Conservation (phyloP, 2,329 filamentous ascomycete species). For the Ilyonectria robusta region DNA sequence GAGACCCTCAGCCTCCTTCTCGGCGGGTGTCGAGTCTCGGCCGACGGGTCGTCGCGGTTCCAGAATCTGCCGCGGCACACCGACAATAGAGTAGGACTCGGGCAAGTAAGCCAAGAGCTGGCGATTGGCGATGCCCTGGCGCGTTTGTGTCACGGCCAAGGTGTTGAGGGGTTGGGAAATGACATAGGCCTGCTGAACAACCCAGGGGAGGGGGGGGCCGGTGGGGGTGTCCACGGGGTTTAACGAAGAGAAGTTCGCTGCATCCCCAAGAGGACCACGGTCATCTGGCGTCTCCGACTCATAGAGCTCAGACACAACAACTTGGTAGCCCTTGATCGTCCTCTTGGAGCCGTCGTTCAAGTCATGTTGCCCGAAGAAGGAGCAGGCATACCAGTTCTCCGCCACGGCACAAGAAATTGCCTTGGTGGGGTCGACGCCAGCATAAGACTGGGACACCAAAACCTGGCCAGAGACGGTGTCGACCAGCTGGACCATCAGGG, state of each 20-base stretch:
- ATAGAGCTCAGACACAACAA: constrained; percentile 90
- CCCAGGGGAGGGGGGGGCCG: constrained; percentile 76
- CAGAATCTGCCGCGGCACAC: constrained; percentile 82
- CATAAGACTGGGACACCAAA: constrained; percentile 78
- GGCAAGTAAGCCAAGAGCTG: constrained; percentile 86
- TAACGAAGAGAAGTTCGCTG: constrained; percentile 83
- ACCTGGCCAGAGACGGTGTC: constrained; percentile 89
- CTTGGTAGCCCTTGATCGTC: constrained; percentile 84
- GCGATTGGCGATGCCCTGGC: constrained; percentile 90
- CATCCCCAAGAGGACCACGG: constrained; percentile 81
- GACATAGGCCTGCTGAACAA: constrained; percentile 85
- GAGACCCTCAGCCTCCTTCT: constrained; percentile 85
- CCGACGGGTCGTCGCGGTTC: constrained; percentile 90
- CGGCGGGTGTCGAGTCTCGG: constrained; percentile 83
- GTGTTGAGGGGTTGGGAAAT: constrained; percentile 84
- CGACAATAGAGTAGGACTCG: constrained; percentile 80
- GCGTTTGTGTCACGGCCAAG: constrained; percentile 88
- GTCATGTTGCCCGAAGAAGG: constrained; percentile 76
- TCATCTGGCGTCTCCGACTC: constrained; percentile 89
- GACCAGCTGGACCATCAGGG: constrained; percentile 82
- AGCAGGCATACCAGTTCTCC: constrained; percentile 97
- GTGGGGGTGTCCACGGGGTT: constrained; percentile 72
- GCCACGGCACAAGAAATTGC: constrained; percentile 84
- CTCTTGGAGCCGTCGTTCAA: constrained; percentile 68
- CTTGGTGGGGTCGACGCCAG: constrained; percentile 80